A percentile compares a stretch with the other conserved stretches of the same genome.
phyloP scores from a whole-genome alignment of 371 early-diverging fungal genomes.

The Mucor indicus region DNA sequence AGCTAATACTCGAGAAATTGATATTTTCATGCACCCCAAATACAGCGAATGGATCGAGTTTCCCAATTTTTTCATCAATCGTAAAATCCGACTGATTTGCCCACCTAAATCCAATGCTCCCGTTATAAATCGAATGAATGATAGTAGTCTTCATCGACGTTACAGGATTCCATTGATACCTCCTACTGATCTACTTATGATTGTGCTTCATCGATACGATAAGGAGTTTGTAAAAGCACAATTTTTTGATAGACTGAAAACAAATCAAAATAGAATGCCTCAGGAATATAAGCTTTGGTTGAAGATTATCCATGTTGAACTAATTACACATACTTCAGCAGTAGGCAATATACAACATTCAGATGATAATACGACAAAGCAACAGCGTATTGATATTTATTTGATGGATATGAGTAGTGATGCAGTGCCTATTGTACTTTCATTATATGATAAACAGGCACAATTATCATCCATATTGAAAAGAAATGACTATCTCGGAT shows the following conservation, averaged over 20 bases:
- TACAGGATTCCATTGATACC: constrained; percentile 25
- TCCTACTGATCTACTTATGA: constrained; percentile 29
- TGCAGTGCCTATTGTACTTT: constrained; percentile 22
- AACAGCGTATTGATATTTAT: constrained; percentile 24
- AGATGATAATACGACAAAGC: constrained; percentile 5
- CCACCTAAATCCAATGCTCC: constrained; percentile 21
- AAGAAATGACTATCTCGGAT: constrained; percentile 37
- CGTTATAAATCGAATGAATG: constrained; percentile 7
- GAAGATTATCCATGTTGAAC: constrained; percentile 35
- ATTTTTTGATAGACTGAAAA: constrained; percentile 17
- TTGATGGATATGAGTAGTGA: constrained; percentile 35
- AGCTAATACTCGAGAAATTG: constrained; percentile 9
- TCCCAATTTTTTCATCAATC: constrained; percentile 1
- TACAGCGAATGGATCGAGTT: constrained; percentile 18
- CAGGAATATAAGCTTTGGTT: constrained; percentile 27
- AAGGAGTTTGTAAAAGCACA: constrained; percentile 23
- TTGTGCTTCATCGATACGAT: constrained; percentile 26
- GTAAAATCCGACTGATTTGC: constrained; percentile 26
- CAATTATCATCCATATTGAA: constrained; percentile 21
- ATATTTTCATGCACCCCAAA: constrained; percentile 27
- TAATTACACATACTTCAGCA: constrained; percentile 12
- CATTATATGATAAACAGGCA: constrained; percentile 32
- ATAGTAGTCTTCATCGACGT: constrained; percentile 4
- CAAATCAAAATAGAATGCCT: background rate
- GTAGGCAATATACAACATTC: background rate